Evolutionary conservation across 1,284 basidiomycete genomes (phyloP), one percentile per base, ranked within the genome.

Genomic region (Boletus sp.): DNA sequence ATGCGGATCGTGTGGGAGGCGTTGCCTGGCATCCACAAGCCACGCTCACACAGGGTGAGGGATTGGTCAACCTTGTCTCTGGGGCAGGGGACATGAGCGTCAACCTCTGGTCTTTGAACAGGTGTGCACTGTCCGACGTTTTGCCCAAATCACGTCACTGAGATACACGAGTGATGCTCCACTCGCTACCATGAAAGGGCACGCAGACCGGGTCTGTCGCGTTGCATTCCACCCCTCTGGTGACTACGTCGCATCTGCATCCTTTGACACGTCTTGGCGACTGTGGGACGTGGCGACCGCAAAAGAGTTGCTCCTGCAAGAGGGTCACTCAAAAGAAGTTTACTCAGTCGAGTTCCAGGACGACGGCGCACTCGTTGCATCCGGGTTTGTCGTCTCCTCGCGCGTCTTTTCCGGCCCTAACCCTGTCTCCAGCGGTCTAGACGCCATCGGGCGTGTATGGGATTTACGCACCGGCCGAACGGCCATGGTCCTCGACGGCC

Each of bases 241-340:
- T 1, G 70, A 84, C 39, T 97, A 95, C 63, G 80, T 97, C 12
- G 95, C 89, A 1, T 94, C 92, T 52, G 94, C 95, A 0, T 92
- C 92, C 50, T 99, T 95, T 59, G 96, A 99, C 67, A 96, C 92
- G 4, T 93, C 95, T n/a, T 99, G 96, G 95, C 75, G 96, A 33
- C 69, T 99, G 40, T 99, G 96, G 96, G 94, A 99, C 66, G 85
- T 93, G 2, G 75, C 77, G 38, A 89, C 82, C 1, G 73, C 82
- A 2, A 81, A 84, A 61, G 94, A 97, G 61, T 69, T 99, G 3
- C 72, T 96, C 17, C 68, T 93, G 2, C 96, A 99, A 69, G 95
- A 99, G 66, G 96, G 96, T 0, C 96, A 99, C 64, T 94, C 93
- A 14, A 94, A 94, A 65, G 94, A 96, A 65, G 94, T 99, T 0